phyloP scores from a whole-genome alignment of 345 rosid genomes.

The Syzygium aromaticum region DNA sequence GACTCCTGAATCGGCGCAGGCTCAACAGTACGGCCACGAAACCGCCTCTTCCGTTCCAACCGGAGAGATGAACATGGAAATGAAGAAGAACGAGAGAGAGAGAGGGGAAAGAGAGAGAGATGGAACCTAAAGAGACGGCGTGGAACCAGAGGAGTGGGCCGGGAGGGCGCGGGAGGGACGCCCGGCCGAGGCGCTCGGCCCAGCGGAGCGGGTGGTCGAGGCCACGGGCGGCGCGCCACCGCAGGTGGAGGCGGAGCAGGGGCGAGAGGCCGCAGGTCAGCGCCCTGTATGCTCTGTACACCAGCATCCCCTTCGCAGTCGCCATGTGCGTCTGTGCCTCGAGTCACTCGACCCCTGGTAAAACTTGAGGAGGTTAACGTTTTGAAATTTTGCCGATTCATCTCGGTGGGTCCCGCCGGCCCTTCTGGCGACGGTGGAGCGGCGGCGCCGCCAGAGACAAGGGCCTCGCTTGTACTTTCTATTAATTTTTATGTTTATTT shows the following conservation, averaged over 20 bases:
- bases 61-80: not conserved
- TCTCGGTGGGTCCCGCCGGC: not conserved
- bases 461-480: not conserved
- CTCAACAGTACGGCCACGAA: not conserved
- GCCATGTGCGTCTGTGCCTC: not conserved
- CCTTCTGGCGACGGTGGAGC: not conserved
- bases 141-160: slow-evolving; percentile 87
- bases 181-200: slow-evolving; percentile 74
- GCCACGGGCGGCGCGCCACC: slow-evolving; percentile 64
- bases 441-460: not conserved
- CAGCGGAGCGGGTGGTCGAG: slow-evolving; percentile 67
- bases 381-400: too few species aligned
- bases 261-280: slow-evolving; percentile 55
- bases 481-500: not conserved
- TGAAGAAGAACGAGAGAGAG: not conserved
- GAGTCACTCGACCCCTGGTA: not conserved
- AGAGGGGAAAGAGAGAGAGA: not conserved
- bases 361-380: not conserved
- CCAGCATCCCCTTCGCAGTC: slow-evolving; percentile 25
- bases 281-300: slow-evolving; percentile 61
- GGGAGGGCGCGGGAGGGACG: slow-evolving; percentile 60
- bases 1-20: not conserved
- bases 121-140: slow-evolving; percentile 75
- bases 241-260: slow-evolving; percentile 53
- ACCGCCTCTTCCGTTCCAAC: not conserved